Evolutionary conservation across 352 stramenopile species (phyloP).

Genomic region (Phytophthora crassamura): DNA sequence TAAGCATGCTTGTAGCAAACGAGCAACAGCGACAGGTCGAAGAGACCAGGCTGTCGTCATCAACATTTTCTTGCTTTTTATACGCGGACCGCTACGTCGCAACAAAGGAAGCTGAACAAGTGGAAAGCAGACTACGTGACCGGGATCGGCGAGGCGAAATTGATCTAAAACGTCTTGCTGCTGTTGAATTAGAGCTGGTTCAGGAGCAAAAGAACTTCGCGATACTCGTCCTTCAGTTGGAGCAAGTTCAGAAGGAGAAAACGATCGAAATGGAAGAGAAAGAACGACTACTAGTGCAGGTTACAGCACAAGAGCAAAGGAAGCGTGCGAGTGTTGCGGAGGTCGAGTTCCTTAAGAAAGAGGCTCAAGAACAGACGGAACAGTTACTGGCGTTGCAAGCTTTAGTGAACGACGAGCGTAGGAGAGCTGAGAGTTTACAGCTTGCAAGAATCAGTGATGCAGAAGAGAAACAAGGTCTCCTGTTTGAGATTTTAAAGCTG

Average conservation of each 20-base stretch:
- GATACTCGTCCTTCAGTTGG: conserved; percentile 66
- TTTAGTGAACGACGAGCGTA: conserved; percentile 50
- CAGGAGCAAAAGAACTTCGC: conserved; percentile 79
- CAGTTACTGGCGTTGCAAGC: conserved; percentile 55
- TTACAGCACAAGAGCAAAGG: conserved; percentile 12
- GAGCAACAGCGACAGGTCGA: conserved; percentile 26
- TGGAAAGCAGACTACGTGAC: conserved; percentile 33
- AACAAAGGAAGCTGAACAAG: conserved; percentile 27
- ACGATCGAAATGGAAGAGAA: conserved; percentile 7
- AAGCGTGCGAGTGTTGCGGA: conserved; percentile 18
- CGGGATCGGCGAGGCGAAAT: conserved; percentile 41
- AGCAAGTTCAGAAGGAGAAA: conserved; percentile 46
- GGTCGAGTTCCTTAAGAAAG: conserved; percentile 18
- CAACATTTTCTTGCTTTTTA: conserved; percentile 58
- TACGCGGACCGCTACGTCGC: conserved; percentile 56
- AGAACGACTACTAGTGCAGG: neutral
- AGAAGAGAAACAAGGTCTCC: conserved; percentile 53
- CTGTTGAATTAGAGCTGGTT: conserved; percentile 68
- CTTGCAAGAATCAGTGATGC: conserved; percentile 30
- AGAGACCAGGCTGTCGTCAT: conserved; percentile 8
- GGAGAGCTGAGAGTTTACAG: conserved; percentile 32
- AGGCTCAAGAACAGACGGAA: conserved; percentile 57
- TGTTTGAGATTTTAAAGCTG: conserved; percentile 57
- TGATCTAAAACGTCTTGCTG: conserved; percentile 59
- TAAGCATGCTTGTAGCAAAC: conserved; percentile 37